Base-by-base conservation (phyloP, 2,329 filamentous ascomycete genomes). In the Bipolaris cookei region DNA sequence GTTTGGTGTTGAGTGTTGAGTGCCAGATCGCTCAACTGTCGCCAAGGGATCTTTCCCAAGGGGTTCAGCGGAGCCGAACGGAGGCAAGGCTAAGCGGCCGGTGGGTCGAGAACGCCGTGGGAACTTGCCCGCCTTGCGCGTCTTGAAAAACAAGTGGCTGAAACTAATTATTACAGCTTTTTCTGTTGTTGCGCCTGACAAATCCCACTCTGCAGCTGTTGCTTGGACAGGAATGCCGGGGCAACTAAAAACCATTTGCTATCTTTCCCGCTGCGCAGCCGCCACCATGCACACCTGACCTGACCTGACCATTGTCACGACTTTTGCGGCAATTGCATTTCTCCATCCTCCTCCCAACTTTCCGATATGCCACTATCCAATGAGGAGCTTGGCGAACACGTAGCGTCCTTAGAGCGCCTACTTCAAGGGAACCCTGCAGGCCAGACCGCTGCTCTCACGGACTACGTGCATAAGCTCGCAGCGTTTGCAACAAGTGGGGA, bases 11-110 rank as follows among this genome's bases (percentile, higher is more conserved):
- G 52, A 52, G 46, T 54, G 63, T 54, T 57, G 54, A 18, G 59
- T 66, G 67, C 63, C 68, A 71, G 65, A 68, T 69, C 61, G 62
- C 68, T 59, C 61, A 62, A 65, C 55, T 67, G 53, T 43, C 56
- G 67, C 65, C 66, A 68, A 65, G 60, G 42, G 59, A 68, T 68
- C 62, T 61, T 60, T 39, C 54, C 59, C 54, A 62, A 54, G 60
- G 28, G 55, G 59, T 54, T 42, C 65, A 61, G 62, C 49, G 58
- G 53, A 62, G 57, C 63, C 63, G 62, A 54, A 48, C 62, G 51
- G 10, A 42, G 51, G 47, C 47, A 55, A 59, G 56, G 42, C 48
- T 48, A 60, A 44, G 51, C 59, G 60, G 35, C 28, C 25, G 42
- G 59, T 58, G 59, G 59, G 53, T 43, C 56, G 54, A 54, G 42